Evolutionary conservation across 257 asterid genomes (phyloP).

Genomic region (Forsythia viridissima): DNA sequence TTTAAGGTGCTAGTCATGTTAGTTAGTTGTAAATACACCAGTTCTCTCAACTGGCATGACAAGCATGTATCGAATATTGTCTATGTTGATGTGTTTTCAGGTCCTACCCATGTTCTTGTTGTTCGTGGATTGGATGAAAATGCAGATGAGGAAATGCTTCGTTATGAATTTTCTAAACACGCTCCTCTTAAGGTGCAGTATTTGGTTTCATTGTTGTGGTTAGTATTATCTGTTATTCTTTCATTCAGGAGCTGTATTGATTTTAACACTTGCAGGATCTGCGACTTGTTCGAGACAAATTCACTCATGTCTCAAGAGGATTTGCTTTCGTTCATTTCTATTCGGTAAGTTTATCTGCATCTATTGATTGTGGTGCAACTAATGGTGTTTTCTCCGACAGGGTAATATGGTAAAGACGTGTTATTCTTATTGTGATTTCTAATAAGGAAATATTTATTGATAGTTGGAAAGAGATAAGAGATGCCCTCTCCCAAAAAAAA

Average conservation of each 20-base stretch:
- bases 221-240: conserved; percentile 3
- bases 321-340: conserved; percentile 92
- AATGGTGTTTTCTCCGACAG: neutral
- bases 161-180: conserved; percentile 92
- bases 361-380: neutral
- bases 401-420: neutral
- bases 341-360: conserved; percentile 55
- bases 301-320: conserved; percentile 97
- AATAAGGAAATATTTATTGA: neutral
- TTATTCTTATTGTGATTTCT: neutral
- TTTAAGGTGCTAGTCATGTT: conserved; percentile 26
- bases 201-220: neutral
- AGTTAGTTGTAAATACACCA: conserved; percentile 35
- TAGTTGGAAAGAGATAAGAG: neutral
- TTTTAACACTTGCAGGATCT: conserved; percentile 64
- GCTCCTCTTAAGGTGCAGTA: conserved; percentile 85
- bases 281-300: conserved; percentile 96
- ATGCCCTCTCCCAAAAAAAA: neutral
- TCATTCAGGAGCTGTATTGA: conserved; percentile 23
- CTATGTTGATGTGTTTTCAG: conserved; percentile 41
- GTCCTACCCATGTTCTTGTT: conserved; percentile 96
- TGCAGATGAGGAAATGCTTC: conserved; percentile 99
- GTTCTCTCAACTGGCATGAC: neutral
- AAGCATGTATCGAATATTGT: neutral
- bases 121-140: conserved; percentile 98